phyloP scores from a whole-genome alignment of 2,329 filamentous ascomycete genomes.

The Alternaria gansuensis region DNA sequence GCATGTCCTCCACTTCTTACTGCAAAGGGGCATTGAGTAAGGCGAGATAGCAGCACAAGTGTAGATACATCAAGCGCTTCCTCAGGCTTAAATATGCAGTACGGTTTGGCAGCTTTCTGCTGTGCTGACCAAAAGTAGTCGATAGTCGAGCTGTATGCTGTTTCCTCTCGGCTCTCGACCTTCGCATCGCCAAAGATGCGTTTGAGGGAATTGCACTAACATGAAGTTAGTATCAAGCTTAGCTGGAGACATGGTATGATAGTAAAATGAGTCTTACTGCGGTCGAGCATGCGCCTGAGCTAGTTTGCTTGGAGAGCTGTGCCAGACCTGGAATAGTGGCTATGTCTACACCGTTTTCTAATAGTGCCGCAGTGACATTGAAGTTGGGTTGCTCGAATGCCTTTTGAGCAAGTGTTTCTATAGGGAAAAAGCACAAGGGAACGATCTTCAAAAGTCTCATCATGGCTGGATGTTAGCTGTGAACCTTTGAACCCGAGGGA shows the following conservation, averaged over 20 bases:
- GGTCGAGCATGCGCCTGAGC: constrained; percentile 16
- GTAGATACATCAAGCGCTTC: constrained; percentile 31
- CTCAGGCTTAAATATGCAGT: constrained; percentile 41
- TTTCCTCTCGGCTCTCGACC: constrained; percentile 24
- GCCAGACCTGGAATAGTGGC: constrained; percentile 14
- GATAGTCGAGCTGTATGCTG: constrained; percentile 29
- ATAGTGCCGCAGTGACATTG: constrained; percentile 24
- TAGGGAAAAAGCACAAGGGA: constrained; percentile 6
- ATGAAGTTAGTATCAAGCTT: neutral
- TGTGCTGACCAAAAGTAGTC: constrained; percentile 39
- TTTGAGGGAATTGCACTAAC: constrained; percentile 35
- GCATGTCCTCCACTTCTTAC: constrained; percentile 50
- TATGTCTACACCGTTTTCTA: constrained; percentile 23
- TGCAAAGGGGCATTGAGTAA: constrained; percentile 49
- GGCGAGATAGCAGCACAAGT: constrained; percentile 30
- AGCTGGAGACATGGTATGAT: neutral
- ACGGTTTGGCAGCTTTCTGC: constrained; percentile 30
- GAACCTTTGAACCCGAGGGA: neutral
- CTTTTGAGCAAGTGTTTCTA: constrained; percentile 5
- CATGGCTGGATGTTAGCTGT: neutral
- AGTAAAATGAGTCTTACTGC: constrained; percentile 21
- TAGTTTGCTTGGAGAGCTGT: neutral
- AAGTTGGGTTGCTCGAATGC: constrained; percentile 19
- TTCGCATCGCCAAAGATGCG: constrained; percentile 28
- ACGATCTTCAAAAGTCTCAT: neutral